These are phyloP conservation scores for Ophiorrhiza pumila DNA, from an alignment of 257 asterid genomes.

Conservation along the genomic window DNA sequence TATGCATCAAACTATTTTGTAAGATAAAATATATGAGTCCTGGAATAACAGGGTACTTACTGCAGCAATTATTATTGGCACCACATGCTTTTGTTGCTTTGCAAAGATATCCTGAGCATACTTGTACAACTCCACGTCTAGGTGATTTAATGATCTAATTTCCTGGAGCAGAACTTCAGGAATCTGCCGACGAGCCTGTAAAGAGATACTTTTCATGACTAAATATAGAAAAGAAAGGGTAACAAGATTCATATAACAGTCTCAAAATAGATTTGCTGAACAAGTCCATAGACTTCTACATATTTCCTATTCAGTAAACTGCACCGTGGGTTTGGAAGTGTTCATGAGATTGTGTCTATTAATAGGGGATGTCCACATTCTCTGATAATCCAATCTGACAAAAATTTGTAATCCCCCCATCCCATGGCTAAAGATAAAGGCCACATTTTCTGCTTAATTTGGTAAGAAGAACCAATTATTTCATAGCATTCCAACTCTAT, in stretches of 20 bases:
- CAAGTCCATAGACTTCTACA: neutral
- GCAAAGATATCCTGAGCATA: constrained; percentile 63
- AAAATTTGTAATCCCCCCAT: neutral
- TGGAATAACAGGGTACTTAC: constrained; percentile 44
- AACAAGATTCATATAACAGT: neutral
- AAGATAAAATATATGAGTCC: neutral
- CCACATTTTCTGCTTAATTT: neutral
- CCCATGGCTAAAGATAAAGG: neutral
- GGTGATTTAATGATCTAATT: constrained; percentile 59
- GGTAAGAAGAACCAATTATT: neutral
- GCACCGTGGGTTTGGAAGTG: neutral
- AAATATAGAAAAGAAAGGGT: neutral
- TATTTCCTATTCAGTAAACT: neutral
- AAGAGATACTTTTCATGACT: constrained; percentile 14
- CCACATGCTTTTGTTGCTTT: constrained; percentile 48
- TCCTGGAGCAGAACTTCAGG: constrained; percentile 55
- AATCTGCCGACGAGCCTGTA: constrained; percentile 67
- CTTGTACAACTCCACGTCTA: constrained; percentile 68
- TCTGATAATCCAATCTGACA: neutral
- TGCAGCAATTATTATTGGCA: constrained; percentile 26
- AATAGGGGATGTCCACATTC: neutral
- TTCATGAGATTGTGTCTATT: neutral
- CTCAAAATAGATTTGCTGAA: neutral
- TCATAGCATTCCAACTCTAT: neutral
- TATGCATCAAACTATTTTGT: neutral